Evolutionary conservation across 768 basidiomycete species (phyloP).

Genomic region (Tricholomella constricta): DNA sequence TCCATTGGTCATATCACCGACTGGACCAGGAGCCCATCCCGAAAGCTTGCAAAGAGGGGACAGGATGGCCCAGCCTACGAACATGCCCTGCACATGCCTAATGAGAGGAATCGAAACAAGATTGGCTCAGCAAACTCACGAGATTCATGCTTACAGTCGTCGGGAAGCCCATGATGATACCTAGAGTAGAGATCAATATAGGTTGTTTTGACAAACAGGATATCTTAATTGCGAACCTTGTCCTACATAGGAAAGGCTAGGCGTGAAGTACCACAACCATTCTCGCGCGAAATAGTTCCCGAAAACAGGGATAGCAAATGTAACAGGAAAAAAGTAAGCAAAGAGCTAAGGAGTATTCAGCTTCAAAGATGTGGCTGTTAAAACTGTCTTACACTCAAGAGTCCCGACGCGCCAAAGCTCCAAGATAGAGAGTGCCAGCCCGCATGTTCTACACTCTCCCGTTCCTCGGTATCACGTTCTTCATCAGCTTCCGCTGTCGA

Average conservation of each 20-base stretch:
- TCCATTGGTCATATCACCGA: constrained; percentile 83
- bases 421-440: constrained; percentile 79
- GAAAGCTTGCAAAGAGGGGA: constrained; percentile 79
- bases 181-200: constrained; percentile 33
- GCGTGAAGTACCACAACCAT: constrained; percentile 95
- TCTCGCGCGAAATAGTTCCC: constrained; percentile 79
- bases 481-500: constrained; percentile 31
- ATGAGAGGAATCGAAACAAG: background rate
- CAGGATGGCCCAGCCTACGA: constrained; percentile 95
- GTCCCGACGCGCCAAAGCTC: constrained; percentile 77
- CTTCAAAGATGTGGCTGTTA: background rate
- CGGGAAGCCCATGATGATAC: constrained; percentile 97
- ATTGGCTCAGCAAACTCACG: constrained; percentile 39
- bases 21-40: constrained; percentile 94
- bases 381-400: constrained; percentile 64
- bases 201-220: constrained; percentile 4
- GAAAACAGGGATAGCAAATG: constrained; percentile 87
- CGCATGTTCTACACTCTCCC: constrained; percentile 55
- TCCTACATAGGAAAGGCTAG: constrained; percentile 89
- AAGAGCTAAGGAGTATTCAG: constrained; percentile 53
- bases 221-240: constrained; percentile 57
- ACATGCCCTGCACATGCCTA: constrained; percentile 70
- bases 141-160: constrained; percentile 93
- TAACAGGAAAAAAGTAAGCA: constrained; percentile 87
- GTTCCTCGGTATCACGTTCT: constrained; percentile 34